Conservation (phyloP, 23 red algal species). For the Porphyridium purpureum region DNA sequence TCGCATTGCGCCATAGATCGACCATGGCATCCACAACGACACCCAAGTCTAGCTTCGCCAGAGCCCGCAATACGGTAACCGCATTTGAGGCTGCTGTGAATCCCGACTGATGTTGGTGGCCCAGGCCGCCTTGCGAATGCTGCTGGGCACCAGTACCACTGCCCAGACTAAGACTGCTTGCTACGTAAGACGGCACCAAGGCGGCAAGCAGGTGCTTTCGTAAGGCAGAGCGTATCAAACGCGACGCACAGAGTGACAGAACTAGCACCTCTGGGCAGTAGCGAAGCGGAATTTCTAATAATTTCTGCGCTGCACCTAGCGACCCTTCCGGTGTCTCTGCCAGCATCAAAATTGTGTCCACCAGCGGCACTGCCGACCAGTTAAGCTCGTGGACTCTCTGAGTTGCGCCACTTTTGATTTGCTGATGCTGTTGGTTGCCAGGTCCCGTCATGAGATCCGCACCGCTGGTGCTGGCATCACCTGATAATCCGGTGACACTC, state of each 20-base stretch:
- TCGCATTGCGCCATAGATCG: no score
- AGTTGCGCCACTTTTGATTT: no score
- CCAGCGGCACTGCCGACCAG: constrained; percentile 16
- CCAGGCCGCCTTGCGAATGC: no score
- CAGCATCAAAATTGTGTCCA: constrained; percentile 38
- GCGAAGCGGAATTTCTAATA: not conserved
- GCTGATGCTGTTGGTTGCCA: no score
- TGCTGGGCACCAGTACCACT: no score
- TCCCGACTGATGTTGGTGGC: no score
- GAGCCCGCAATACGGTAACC: constrained; percentile 14
- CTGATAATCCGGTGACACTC: no score
- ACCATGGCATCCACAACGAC: constrained; percentile 34
- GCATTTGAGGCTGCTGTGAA: constrained; percentile 32
- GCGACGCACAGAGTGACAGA: not conserved
- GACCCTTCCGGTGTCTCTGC: constrained; percentile 28
- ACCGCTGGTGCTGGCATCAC: no score
- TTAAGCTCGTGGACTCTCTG: no score
- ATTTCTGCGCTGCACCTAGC: constrained; percentile 11
- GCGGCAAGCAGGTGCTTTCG: constrained; percentile 31
- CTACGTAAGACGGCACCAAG: constrained; percentile 17
- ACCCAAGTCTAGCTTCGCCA: constrained; percentile 32
- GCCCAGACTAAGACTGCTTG: constrained; percentile 13
- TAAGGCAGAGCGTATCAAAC: constrained; percentile 7
- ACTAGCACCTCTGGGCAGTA: not conserved
- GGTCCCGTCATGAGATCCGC: no score